Percentiles rank a stretch among this genome's conserved stretches.
These are phyloP conservation scores for Brassica incana DNA, from an alignment of 345 rosid species.

Conservation along the genomic window DNA sequence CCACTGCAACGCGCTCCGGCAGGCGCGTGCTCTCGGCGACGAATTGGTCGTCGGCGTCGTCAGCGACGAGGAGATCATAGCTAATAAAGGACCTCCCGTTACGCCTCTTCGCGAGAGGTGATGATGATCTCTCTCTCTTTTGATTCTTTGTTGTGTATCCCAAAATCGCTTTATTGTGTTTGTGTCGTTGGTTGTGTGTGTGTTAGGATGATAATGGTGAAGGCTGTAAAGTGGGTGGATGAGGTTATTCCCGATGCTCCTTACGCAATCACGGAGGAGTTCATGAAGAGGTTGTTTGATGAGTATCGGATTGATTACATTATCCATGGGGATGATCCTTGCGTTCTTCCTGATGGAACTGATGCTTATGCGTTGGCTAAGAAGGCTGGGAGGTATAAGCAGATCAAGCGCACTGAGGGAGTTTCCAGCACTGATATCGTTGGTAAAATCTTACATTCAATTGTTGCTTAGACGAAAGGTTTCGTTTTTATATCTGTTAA, in stretches of 20 bases:
- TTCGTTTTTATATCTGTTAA: background rate
- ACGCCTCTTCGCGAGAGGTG: conserved; percentile 88
- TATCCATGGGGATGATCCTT: conserved; percentile 96
- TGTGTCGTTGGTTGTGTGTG: background rate
- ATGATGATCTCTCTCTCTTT: background rate
- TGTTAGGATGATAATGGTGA: conserved; percentile 60
- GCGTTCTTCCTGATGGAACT: conserved; percentile 92
- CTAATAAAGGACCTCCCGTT: conserved; percentile 94
- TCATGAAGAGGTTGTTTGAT: conserved; percentile 76
- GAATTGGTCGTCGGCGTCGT: conserved; percentile 91
- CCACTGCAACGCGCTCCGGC: conserved; percentile 87
- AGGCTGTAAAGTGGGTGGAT: conserved; percentile 96
- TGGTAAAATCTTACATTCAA: conserved; percentile 46
- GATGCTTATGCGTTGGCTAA: conserved; percentile 94
- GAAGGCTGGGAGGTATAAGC: conserved; percentile 90
- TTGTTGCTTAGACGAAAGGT: background rate
- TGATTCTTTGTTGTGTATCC: background rate
- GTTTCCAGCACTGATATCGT: conserved; percentile 99
- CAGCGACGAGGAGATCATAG: conserved; percentile 90
- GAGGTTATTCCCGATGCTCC: conserved; percentile 89
- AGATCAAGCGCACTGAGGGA: conserved; percentile 96
- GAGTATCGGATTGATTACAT: conserved; percentile 86
- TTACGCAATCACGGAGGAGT: conserved; percentile 82
- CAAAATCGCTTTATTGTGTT: background rate
- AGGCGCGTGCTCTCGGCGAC: conserved; percentile 89